Base-by-base conservation (phyloP, 345 rosid species). In the Luvunga scandens region DNA sequence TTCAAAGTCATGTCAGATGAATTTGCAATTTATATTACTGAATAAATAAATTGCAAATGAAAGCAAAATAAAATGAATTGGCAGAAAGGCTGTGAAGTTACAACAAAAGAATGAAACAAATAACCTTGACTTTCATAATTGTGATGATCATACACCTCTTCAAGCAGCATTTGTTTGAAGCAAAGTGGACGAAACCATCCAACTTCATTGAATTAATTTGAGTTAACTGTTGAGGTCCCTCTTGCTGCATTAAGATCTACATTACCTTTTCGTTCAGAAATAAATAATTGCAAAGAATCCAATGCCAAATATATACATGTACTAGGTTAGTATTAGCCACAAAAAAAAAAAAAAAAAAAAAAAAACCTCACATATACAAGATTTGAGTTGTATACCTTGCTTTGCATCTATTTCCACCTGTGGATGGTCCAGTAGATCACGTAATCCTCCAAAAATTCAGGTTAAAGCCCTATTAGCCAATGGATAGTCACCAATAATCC, bases 401-500 rank as follows among this genome's bases (percentile, higher is more conserved):
- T 66, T 36, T 1, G 70, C 70, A 66, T 66, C 48, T 66, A 13
- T 22, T 38, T 19, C 48, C 48, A 38, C 25, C 27, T 2, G 31
- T 6, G 6, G 31, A 72, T 13, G 30, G 50, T 57, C 33, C 24
- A 28, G 39, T 48, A 27, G 38, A 70, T 50, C 39, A 70, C 50
- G 55, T 55, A 73, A 56, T 33, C 50, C 63, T 61, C 39, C 62
- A 33, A 24, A 65, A 30, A 48, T 71, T 53, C 69, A 71, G 10
- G 63, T 19, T 68, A 21, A 57, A 25, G 2, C 38, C n/a, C 25
- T 10, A 55, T 50, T 7, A 65, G 34, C 55, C 56, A 36, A 13
- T 39, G 53, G 48, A 70, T 61, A 39, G 55, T 88, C 72, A 91
- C 98, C 94, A 93, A 76, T 87, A 93, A 81, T 89, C 94, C 4